A percentile compares a stretch with the other conserved stretches of the same genome.
Evolutionary conservation across 2,329 filamentous ascomycete genomes (phyloP).

Genomic region (Fusarium paranaense): DNA sequence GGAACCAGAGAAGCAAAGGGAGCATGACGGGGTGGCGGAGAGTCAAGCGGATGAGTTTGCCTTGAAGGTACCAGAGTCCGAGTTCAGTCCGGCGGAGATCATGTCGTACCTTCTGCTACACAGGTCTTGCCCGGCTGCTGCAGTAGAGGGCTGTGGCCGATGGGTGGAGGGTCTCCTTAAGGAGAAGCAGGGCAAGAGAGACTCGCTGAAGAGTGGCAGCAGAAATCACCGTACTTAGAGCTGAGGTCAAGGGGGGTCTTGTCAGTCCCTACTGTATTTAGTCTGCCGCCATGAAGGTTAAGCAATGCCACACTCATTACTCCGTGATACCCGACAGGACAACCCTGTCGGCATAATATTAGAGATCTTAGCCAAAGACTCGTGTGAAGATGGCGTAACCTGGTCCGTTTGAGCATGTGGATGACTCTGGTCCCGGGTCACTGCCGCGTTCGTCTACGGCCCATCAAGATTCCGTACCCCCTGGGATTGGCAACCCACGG

Average conservation of each 20-base stretch:
- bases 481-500: background rate
- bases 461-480: background rate
- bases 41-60: conserved; percentile 51
- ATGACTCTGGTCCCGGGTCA: conserved; percentile 2
- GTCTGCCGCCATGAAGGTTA: conserved; percentile 10
- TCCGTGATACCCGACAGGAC: background rate
- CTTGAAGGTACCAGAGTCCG: conserved; percentile 55
- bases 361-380: background rate
- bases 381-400: background rate
- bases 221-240: background rate
- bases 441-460: background rate
- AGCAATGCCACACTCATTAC: conserved; percentile 7
- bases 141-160: background rate
- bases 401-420: conserved; percentile 9
- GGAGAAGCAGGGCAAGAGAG: background rate
- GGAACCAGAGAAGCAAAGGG: background rate
- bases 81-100: conserved; percentile 65
- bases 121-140: conserved; percentile 5
- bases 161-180: background rate
- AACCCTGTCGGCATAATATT: background rate
- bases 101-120: conserved; percentile 25
- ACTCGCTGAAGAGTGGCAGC: background rate
- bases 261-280: conserved; percentile 8
- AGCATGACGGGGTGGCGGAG: background rate
- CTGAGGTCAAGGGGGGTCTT: background rate